Evolutionary conservation across 108 stramenopile species (phyloP), one percentile per base, ranked within the genome.

Genomic region (Licmophora abbreviata): DNA sequence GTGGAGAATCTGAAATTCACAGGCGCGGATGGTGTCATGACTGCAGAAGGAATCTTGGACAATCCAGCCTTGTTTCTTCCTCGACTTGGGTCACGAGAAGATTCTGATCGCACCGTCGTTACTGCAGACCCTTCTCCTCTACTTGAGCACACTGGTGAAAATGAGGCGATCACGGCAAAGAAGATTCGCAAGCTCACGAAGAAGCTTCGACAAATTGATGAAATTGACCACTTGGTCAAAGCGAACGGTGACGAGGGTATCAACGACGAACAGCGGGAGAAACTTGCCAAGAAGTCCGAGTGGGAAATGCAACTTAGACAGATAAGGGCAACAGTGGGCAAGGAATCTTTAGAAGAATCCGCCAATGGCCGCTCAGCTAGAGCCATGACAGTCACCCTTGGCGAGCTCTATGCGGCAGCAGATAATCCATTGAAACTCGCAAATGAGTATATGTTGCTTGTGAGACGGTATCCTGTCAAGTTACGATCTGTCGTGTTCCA

Each of bases 21-120:
- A 3, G 54, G 56, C 0, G 88, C 92, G 4, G 82, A 89, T 60
- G 95, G 95, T 2, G 68, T 93, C 20, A 95, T 95, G 95, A 80
- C 73, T 58, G 95, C 95, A 0, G 95, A 95, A 49, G 95, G 92
- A 4, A 77, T 95, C 12, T 44, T 95, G 34, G 79, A 95, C 56
- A 74, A 95, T 80, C 95, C 95, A 3, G 90, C 95, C 14, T 44
- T 95, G 36, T 95, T 77, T 59, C 51, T 86, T 26, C 53, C 52
- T 24, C 68, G 81, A 29, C 63, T 67, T 28, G 77, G 78, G 12
- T 46, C 17, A 14, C 15, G 38, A 42, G 29, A 32, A 6, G 40
- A 46, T 8, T 31, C 32, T 11, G 62, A 56, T 14, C 58, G 66
- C 38, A 28, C 25, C 30, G 22, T 29, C 27, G 18, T 56, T 11